These are phyloP conservation scores for Fusarium musae DNA, from an alignment of 2,329 filamentous ascomycete genomes.

Conservation along the genomic window DNA sequence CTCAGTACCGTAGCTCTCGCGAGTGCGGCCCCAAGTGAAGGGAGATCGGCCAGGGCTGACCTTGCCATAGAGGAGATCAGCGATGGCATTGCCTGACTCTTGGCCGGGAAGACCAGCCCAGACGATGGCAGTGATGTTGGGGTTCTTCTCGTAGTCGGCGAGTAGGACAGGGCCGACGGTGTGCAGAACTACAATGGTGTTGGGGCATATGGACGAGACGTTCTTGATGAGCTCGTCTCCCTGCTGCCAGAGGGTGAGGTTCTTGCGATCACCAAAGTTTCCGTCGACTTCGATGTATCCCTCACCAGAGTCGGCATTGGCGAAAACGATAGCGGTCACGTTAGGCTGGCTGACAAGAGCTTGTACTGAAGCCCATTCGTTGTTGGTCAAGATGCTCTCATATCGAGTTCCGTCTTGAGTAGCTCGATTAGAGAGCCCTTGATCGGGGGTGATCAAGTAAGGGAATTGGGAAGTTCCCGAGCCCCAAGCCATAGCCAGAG, in stretches of 20 bases:
- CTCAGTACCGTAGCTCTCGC: conserved; percentile 74
- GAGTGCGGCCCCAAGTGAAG: conserved; percentile 80
- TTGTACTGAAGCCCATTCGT: conserved; percentile 62
- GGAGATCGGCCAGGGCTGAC: conserved; percentile 82
- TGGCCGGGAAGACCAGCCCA: conserved; percentile 87
- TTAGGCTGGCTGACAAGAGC: conserved; percentile 70
- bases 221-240: conserved; percentile 85
- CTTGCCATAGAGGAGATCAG: conserved; percentile 84
- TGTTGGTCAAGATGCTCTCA: conserved; percentile 75
- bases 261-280: conserved; percentile 90
- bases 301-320: conserved; percentile 87
- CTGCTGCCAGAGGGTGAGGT: conserved; percentile 88
- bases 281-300: conserved; percentile 85
- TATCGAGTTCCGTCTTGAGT: conserved; percentile 67
- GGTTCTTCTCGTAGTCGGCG: conserved; percentile 76
- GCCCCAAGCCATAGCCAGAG: conserved; percentile 82
- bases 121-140: conserved; percentile 85
- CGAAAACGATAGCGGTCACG: conserved; percentile 84
- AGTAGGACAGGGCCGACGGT: conserved; percentile 83
- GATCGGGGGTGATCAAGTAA: conserved; percentile 79
- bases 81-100: conserved; percentile 82
- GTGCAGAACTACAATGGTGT: conserved; percentile 93
- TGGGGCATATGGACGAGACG: conserved; percentile 80
- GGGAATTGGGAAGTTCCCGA: conserved; percentile 79
- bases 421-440: conserved; percentile 73